phyloP scores from a whole-genome alignment of 2,329 filamentous ascomycete genomes.

The Diaporthe batatas region DNA sequence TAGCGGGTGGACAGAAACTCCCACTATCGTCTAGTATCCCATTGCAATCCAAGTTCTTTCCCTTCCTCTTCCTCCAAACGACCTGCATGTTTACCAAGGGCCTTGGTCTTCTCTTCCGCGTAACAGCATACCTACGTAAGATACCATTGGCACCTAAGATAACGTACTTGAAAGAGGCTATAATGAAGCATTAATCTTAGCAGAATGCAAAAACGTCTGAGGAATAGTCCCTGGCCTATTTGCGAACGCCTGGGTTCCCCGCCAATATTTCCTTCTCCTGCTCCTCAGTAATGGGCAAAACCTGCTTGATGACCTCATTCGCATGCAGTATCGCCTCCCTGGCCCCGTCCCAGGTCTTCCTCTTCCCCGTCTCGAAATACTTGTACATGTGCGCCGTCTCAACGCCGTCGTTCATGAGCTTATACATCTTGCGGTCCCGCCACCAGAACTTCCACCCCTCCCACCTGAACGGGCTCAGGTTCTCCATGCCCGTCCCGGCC shows the following conservation, averaged over 20 bases:
- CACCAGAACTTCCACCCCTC: slow-evolving; percentile 42
- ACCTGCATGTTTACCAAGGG: too few relatives aligned
- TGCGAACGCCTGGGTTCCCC: background rate
- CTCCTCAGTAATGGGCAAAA: slow-evolving; percentile 35
- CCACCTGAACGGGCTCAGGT: slow-evolving; percentile 42
- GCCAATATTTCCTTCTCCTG: slow-evolving; percentile 35
- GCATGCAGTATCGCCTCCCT: slow-evolving; percentile 41
- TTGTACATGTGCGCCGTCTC: slow-evolving; percentile 43
- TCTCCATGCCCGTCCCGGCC: slow-evolving; percentile 43
- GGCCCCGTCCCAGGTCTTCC: slow-evolving; percentile 43
- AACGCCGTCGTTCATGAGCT: slow-evolving; percentile 40
- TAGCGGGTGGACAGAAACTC: too few relatives aligned
- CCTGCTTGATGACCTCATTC: slow-evolving; percentile 35
- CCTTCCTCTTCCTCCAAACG: too few relatives aligned
- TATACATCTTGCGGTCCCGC: slow-evolving; percentile 40
- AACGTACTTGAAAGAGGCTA: too few relatives aligned
- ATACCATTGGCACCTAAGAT: too few relatives aligned
- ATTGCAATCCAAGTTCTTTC: too few relatives aligned
- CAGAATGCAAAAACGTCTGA: background rate
- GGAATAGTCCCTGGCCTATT: background rate
- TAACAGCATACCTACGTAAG: too few relatives aligned
- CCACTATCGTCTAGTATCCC: too few relatives aligned
- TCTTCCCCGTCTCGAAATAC: slow-evolving; percentile 43
- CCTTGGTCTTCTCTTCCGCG: too few relatives aligned
- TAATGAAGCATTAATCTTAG: background rate